A percentile compares a stretch with the other conserved stretches of the same genome.
Conservation (phyloP, 2,329 filamentous ascomycete species). For the Neonectria faginata region DNA sequence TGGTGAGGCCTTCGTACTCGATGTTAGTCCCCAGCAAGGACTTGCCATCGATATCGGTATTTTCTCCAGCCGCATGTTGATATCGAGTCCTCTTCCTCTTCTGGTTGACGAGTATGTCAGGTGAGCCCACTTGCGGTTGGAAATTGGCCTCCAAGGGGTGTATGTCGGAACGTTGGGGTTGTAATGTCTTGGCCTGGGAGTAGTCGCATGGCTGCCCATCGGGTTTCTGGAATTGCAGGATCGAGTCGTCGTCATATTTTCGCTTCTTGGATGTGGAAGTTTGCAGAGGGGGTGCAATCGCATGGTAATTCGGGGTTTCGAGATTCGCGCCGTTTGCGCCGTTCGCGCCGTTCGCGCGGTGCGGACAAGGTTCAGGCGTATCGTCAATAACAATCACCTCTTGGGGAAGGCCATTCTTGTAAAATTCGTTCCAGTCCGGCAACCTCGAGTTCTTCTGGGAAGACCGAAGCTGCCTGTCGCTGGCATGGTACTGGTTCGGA, state of each 20-base stretch:
- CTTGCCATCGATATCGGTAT: background rate
- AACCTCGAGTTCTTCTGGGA: background rate
- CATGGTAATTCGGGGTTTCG: background rate
- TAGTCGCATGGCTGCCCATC: background rate
- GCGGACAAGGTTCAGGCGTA: conserved; percentile 65
- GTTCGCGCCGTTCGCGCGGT: background rate
- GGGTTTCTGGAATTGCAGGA: background rate
- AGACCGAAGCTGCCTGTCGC: conserved; percentile 7
- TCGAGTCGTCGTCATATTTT: conserved; percentile 2
- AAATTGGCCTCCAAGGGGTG: background rate
- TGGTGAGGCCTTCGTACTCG: conserved; percentile 3
- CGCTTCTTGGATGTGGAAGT: conserved; percentile 3
- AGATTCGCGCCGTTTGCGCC: background rate
- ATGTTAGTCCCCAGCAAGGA: conserved; percentile 3
- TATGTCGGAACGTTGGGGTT: background rate
- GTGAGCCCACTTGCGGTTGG: background rate
- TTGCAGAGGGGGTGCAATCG: background rate
- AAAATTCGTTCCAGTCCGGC: conserved; percentile 84
- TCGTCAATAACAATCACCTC: conserved; percentile 89
- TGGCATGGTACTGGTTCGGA: conserved; percentile 1
- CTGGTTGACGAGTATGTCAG: conserved; percentile 3
- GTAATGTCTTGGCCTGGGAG: background rate
- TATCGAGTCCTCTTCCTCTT: conserved; percentile 10
- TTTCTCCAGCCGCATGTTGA: conserved; percentile 3
- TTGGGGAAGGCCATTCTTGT: conserved; percentile 84